Evolutionary conservation across 1,284 basidiomycete species (phyloP), one percentile per base, ranked within the genome.

Genomic region (Peniophora sp.): DNA sequence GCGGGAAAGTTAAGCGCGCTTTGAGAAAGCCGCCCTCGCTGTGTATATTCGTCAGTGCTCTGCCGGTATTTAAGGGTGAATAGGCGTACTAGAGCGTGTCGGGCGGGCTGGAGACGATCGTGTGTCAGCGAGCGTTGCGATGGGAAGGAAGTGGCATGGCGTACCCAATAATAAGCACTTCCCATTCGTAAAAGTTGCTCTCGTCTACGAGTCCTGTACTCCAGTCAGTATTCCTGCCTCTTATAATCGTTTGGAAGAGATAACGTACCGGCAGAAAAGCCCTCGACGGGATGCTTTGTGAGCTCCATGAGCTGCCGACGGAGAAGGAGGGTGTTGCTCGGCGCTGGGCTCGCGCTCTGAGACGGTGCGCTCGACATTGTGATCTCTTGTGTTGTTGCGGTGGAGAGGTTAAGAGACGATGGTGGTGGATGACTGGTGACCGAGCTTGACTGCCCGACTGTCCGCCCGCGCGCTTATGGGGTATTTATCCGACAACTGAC

Each of bases 1-100:
- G 72, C 19, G 94, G 94, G 69, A 97, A 97, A 5, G 83, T 78
- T 56, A 97, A 71, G 49, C 87, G 77, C 14, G 92, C 92, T 69
- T 90, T 92, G 70, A 95, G 86, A 67, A 97, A 90, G 11, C 89
- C 94, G 55, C 93, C 93, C 70, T 97, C 94, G 64, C 91, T 93
- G 61, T 45, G 12, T n/a, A 41, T 20, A 41, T 6, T 20, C 38
- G 38, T n/a, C 38, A 20, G 19, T 41, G 16, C n/a, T 8, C 8
- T 41, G 38, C 38, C 19, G n/a, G 5, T 41, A 12, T 6, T 41
- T n/a, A 36, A 41, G 22, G 3, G 19, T 8, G 47, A 6, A 32
- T 45, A 46, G 10, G 64, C 80, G 57, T 68, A 92, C 90, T 95
- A 96, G 41, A 95, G 70, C 9, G 92, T 95, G 65, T 96, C 93